Evolutionary conservation across 163 green algal genomes (phyloP).

Genomic region (Scenedesmus sp.): DNA sequence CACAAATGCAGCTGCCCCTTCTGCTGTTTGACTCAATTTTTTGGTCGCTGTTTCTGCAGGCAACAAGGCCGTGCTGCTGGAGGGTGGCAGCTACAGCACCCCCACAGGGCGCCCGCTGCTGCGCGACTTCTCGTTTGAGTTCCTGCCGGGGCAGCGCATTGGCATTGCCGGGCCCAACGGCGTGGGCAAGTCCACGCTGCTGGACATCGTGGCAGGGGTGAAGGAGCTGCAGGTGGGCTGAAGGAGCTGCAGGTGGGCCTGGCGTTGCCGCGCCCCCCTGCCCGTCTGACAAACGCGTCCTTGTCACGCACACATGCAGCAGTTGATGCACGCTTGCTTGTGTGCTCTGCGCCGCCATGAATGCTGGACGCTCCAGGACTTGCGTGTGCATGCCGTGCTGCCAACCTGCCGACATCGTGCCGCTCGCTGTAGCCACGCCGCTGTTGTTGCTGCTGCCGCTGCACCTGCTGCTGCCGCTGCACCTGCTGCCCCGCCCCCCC

Average conservation of each 20-base stretch:
- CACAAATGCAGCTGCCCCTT: no score
- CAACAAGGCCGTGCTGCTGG: constrained; percentile 74
- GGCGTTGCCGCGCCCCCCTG: no score
- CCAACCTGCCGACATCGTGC: neutral
- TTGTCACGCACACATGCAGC: no score
- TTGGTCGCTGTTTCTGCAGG: constrained; percentile 51
- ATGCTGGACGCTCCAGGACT: neutral
- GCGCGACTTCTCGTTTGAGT: constrained; percentile 79
- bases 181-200: constrained; percentile 82
- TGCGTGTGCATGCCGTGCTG: neutral
- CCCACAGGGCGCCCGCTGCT: constrained; percentile 59
- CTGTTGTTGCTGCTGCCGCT: neutral
- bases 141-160: constrained; percentile 80
- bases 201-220: constrained; percentile 79
- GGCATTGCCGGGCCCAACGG: constrained; percentile 89
- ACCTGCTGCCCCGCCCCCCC: neutral
- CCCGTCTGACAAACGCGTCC: no score
- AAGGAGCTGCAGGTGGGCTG: constrained; percentile 53
- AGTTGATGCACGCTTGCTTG: neutral
- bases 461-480: neutral
- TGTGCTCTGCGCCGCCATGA: no score
- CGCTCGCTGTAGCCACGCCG: no score
- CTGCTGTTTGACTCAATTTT: neutral
- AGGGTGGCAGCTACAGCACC: constrained; percentile 53
- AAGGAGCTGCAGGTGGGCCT: constrained; percentile 36